Evolutionary conservation across 257 asterid species (phyloP).

Genomic region (Handroanthus guayacan): DNA sequence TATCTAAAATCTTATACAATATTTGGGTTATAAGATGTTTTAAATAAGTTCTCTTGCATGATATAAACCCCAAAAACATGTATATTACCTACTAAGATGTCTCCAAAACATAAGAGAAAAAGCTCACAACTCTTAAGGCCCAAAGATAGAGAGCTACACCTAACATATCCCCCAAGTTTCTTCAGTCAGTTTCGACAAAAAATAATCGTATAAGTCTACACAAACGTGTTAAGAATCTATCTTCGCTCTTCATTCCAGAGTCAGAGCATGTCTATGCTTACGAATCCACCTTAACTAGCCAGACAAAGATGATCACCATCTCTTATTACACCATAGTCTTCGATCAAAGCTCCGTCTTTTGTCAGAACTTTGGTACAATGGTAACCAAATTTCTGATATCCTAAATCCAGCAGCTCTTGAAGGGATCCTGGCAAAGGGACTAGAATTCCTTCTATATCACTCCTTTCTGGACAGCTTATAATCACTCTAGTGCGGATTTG

Average conservation of each 20-base stretch:
- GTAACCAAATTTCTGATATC: slow-evolving; percentile 60
- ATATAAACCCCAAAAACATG: too few species aligned
- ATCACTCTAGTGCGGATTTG: slow-evolving; percentile 53
- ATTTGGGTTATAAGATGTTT: too few species aligned
- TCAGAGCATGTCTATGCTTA: neutral
- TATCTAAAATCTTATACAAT: too few species aligned
- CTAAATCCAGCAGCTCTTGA: slow-evolving; percentile 64
- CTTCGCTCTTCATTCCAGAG: neutral
- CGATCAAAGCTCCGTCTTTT: slow-evolving; percentile 62
- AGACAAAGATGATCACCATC: slow-evolving; percentile 79
- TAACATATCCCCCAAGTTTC: neutral
- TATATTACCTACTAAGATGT: neutral
- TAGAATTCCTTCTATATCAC: slow-evolving; percentile 46
- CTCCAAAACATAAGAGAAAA: neutral
- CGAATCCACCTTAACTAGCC: slow-evolving; percentile 39
- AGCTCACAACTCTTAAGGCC: too few species aligned
- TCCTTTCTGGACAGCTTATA: slow-evolving; percentile 55
- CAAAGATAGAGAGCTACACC: too few species aligned
- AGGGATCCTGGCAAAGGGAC: slow-evolving; percentile 63
- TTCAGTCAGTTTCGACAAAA: neutral
- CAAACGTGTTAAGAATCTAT: neutral
- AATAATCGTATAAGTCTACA: neutral
- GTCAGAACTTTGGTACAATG: slow-evolving; percentile 52
- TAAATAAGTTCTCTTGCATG: too few species aligned
- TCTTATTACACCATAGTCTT: slow-evolving; percentile 64